A percentile compares a stretch with the other conserved stretches of the same genome.
Conservation (phyloP, 148 eudicot species). For the Amaranthus hypochondriacus region DNA sequence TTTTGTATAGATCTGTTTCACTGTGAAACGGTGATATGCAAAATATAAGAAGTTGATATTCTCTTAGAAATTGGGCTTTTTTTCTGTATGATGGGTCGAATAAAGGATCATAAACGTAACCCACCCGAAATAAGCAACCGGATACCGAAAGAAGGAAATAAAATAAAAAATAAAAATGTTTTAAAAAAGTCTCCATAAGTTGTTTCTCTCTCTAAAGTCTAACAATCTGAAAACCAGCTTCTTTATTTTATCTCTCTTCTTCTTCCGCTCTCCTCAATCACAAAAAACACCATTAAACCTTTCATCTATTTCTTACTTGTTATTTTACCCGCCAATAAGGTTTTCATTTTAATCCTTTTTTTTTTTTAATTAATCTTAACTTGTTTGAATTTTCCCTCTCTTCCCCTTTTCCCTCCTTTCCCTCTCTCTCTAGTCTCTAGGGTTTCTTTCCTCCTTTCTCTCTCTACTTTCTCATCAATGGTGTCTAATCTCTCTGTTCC, state of each 20-base stretch:
- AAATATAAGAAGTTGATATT: too few species aligned
- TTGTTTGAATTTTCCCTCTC: constrained; percentile 9
- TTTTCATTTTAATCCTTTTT: constrained; percentile 30
- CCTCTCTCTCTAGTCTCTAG: constrained; percentile 54
- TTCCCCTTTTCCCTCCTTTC: constrained; percentile 5
- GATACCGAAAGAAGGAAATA: background rate
- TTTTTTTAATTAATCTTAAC: constrained; percentile 24
- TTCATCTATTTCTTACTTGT: too few species aligned
- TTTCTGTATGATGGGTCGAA: too few species aligned
- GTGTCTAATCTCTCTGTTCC: constrained; percentile 24
- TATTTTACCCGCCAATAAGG: constrained; percentile 37
- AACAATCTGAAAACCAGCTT: background rate
- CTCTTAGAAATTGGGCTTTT: too few species aligned
- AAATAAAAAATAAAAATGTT: background rate
- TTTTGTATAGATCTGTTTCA: too few species aligned
- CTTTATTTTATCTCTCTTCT: background rate
- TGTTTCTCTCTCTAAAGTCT: constrained; percentile 1
- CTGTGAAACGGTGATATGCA: too few species aligned
- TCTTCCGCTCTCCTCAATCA: background rate
- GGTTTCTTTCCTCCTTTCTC: constrained; percentile 32
- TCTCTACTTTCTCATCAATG: constrained; percentile 18
- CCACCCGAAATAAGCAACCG: background rate
- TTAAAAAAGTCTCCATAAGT: background rate
- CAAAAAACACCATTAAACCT: background rate
- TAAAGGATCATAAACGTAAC: too few species aligned